A percentile compares a stretch with the other conserved stretches of the same genome.
Conservation (phyloP, 2,329 filamentous ascomycete genomes). For the Magnaporthiopsis incrustans region DNA sequence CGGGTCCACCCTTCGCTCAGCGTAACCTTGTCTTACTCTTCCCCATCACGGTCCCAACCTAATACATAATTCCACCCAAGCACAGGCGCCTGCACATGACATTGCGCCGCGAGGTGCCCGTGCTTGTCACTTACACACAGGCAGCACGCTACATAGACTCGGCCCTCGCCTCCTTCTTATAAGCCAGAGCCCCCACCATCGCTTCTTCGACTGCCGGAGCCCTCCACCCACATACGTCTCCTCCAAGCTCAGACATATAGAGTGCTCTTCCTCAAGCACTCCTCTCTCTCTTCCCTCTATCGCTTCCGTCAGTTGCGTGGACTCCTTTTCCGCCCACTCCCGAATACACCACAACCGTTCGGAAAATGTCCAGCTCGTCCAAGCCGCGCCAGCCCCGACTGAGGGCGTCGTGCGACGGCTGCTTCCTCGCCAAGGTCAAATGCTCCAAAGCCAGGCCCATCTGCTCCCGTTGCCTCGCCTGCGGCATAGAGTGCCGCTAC, state of each 20-base stretch:
- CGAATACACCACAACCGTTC: neutral
- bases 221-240: conserved; percentile 1
- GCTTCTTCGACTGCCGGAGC: neutral
- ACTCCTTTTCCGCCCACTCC: neutral
- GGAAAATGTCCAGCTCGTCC: conserved; percentile 14
- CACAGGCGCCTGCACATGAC: conserved; percentile 6
- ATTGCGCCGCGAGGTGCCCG: neutral
- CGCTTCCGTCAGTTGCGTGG: neutral
- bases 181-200: conserved; percentile 6
- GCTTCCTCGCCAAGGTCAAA: conserved; percentile 48
- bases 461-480: conserved; percentile 42
- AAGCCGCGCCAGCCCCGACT: conserved; percentile 22
- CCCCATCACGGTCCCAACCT: conserved; percentile 2
- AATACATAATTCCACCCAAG: conserved; percentile 5
- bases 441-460: conserved; percentile 46
- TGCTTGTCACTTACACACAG: conserved; percentile 8
- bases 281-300: neutral
- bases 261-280: neutral
- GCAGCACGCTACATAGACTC: neutral
- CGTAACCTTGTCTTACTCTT: conserved; percentile 1
- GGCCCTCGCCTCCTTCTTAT: conserved; percentile 6
- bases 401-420: conserved; percentile 41
- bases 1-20: conserved; percentile 1
- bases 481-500: conserved; percentile 42
- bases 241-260: neutral